Evolutionary conservation across 2,329 filamentous ascomycete genomes (phyloP), one percentile per base, ranked within the genome.

Genomic region (Fusarium tupiense): DNA sequence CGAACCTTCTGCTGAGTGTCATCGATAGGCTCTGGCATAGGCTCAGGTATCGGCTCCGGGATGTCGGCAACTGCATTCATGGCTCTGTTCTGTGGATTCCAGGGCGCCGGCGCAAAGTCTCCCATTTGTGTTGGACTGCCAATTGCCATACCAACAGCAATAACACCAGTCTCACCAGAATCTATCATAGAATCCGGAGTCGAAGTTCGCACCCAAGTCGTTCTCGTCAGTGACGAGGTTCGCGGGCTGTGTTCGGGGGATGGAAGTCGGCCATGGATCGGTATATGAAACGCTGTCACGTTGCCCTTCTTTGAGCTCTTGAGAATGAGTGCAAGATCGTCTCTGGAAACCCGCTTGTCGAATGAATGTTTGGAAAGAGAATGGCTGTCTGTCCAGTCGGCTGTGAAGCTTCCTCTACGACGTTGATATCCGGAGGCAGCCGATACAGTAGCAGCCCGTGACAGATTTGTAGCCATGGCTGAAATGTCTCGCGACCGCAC

Each of bases 141-240:
- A 64, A 94, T 83, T 3, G 93, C 93, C 87, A 95, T 91, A 16
- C 93, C 93, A 70, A 95, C 94, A 75, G 85, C 86, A 69, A 80
- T 80, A n/a, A 81, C 72, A 17, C 78, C 78, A 26, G 75, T 78
- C 46, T 78, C 74, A 19, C 72, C 56, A 22, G 61, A 57, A 6
- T 85, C 85, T 37, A 79, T 81, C 60, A 84, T 75, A 14, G 85
- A 85, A 65, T 86, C 83, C 16, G 84, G 82, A n/a, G 84, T 86
- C 57, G 82, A 80, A 67, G 85, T 82, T 72, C 84, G 82, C 29
- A 83, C 78, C 31, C 82, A 78, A 22, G 81, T 82, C 49, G 75
- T 72, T 37, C 80, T 79, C 29, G 81, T 79, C 47, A 71, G 71
- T 66, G 76, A 73, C 46, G 69, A 67, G 47, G 81, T 75, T 47